Percentiles rank a stretch among this genome's conserved stretches.
Evolutionary conservation across 75 land plant genomes (phyloP).

Genomic region (Ceratopteris richardii): DNA sequence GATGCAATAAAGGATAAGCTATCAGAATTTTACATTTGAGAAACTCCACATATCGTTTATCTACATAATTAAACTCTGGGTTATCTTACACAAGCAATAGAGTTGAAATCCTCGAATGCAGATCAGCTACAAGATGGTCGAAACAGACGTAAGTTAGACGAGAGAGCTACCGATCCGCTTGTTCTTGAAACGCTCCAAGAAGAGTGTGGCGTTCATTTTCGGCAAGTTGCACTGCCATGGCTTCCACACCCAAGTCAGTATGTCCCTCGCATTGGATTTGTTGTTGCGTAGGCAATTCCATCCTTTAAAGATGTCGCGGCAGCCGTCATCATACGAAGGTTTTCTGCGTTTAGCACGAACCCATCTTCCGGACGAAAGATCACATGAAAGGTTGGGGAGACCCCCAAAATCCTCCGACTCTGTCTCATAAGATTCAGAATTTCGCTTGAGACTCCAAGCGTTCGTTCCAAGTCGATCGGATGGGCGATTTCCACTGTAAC

Average conservation of each 20-base stretch:
- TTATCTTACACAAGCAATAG: not conserved
- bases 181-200: conserved; percentile 35
- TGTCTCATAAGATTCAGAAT: not conserved
- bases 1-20: too few relatives aligned
- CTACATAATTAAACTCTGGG: not conserved
- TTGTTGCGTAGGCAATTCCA: conserved; percentile 62
- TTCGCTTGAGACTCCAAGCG: not conserved
- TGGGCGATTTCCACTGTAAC: not conserved
- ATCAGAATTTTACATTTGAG: too few relatives aligned
- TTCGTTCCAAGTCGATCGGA: not conserved
- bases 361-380: conserved; percentile 64
- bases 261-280: conserved; percentile 43
- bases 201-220: conserved; percentile 39
- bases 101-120: not conserved
- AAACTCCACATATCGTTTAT: too few relatives aligned
- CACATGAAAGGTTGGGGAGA: conserved; percentile 18
- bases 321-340: conserved; percentile 42
- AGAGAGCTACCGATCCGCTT: conserved; percentile 41
- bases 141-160: too few relatives aligned
- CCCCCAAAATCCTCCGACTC: not conserved
- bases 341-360: conserved; percentile 28
- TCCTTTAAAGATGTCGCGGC: conserved; percentile 85
- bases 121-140: too few relatives aligned
- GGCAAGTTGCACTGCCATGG: conserved; percentile 53
- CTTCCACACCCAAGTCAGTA: conserved; percentile 64